These are phyloP conservation scores for Boletus rubescentipes DNA, from an alignment of 768 basidiomycete genomes.

Conservation along the genomic window DNA sequence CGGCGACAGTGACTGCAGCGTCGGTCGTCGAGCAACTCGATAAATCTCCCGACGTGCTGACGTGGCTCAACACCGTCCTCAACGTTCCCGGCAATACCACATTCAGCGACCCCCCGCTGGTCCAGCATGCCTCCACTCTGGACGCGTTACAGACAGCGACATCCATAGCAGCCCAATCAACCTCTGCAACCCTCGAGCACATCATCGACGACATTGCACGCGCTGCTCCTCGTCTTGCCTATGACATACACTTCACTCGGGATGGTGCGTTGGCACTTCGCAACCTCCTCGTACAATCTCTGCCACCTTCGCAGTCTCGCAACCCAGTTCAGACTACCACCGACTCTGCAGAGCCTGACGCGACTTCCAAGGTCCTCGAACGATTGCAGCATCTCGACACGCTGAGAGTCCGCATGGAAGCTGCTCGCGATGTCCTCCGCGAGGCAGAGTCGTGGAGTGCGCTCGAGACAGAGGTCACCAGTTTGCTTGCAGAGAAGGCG, in stretches of 20 bases:
- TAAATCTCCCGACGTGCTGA: constrained; percentile 56
- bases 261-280: constrained; percentile 84
- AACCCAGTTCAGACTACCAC: not conserved
- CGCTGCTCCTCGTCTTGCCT: constrained; percentile 85
- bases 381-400: constrained; percentile 79
- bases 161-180: constrained; percentile 86
- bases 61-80: constrained; percentile 74
- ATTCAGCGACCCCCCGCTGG: constrained; percentile 14
- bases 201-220: constrained; percentile 92
- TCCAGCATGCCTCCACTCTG: constrained; percentile 69
- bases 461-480: constrained; percentile 87
- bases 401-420: constrained; percentile 85
- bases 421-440: constrained; percentile 80
- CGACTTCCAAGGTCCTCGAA: constrained; percentile 68
- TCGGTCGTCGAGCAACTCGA: constrained; percentile 56
- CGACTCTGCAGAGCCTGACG: constrained; percentile 26
- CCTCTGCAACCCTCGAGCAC: constrained; percentile 80
- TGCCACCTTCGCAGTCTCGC: constrained; percentile 33
- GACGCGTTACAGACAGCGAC: constrained; percentile 74
- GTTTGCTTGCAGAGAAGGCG: constrained; percentile 73
- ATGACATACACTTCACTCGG: constrained; percentile 97
- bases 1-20: constrained; percentile 29
- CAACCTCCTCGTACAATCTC: constrained; percentile 53
- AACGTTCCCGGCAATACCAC: constrained; percentile 42
- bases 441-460: constrained; percentile 98